Conservation (phyloP, 2,329 filamentous ascomycete genomes). For the Aureobasidium sp. region DNA sequence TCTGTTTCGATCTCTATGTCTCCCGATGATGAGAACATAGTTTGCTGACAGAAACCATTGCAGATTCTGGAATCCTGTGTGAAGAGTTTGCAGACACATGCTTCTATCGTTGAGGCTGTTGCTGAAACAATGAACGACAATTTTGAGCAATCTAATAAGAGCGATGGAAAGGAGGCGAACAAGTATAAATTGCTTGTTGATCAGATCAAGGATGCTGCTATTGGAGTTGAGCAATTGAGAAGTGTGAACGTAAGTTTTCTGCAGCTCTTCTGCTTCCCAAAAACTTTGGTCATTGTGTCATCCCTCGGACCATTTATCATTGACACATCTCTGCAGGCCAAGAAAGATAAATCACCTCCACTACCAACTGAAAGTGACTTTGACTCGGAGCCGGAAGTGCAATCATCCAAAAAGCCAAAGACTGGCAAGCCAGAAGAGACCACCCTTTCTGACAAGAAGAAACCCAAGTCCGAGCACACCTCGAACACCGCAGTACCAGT, state of each 20-base stretch:
- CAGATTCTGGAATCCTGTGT: not conserved
- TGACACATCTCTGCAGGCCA: not conserved
- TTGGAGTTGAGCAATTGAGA: not conserved
- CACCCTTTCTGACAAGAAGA: not conserved
- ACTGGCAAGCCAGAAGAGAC: not conserved
- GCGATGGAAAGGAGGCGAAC: not conserved
- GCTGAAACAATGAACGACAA: not conserved
- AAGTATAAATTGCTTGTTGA: not conserved
- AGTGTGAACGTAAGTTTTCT: not conserved
- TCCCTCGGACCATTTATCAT: no score
- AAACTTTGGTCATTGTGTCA: not conserved
- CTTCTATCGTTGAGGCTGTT: not conserved
- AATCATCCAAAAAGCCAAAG: not conserved
- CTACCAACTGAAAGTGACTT: not conserved
- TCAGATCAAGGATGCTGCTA: slow-evolving; percentile 1
- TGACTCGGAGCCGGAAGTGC: not conserved
- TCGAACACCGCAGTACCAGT: not conserved
- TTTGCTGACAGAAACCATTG: not conserved
- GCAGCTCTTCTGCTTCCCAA: no score
- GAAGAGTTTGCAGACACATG: slow-evolving; percentile 1
- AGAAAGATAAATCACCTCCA: not conserved
- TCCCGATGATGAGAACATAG: not conserved
- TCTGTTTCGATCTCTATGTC: not conserved
- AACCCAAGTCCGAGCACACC: not conserved
- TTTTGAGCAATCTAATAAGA: not conserved